phyloP scores from a whole-genome alignment of 2,329 filamentous ascomycete species.

The Aspergillus sp. region DNA sequence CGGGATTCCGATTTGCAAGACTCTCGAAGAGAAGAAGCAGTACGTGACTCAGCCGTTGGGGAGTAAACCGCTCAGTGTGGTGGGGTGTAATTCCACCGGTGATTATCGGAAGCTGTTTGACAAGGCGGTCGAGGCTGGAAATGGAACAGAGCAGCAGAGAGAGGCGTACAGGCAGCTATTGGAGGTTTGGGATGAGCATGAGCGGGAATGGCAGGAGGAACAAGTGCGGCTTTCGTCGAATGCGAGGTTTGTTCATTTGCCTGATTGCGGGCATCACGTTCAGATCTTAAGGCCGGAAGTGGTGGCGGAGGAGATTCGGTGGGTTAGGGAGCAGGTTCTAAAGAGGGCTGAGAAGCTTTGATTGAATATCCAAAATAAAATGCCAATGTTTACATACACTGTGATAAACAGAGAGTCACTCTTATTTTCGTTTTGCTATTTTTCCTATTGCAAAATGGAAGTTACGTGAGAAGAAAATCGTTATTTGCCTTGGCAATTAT shows the following conservation, averaged over 20 bases:
- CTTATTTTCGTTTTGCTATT: too few relatives aligned
- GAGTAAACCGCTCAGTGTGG: constrained; percentile 28
- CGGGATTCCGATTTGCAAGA: constrained; percentile 19
- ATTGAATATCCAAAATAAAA: too few relatives aligned
- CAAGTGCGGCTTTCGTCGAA: constrained; percentile 29
- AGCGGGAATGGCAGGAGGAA: constrained; percentile 24
- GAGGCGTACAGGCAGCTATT: constrained; percentile 23
- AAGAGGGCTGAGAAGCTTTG: background rate
- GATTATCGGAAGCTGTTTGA: constrained; percentile 32
- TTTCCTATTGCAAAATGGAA: too few relatives aligned
- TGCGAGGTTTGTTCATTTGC: constrained; percentile 23
- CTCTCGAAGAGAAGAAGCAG: constrained; percentile 27
- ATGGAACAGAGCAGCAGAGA: constrained; percentile 28
- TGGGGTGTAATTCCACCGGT: constrained; percentile 26
- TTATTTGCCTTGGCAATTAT: too few relatives aligned
- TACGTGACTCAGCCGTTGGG: constrained; percentile 22
- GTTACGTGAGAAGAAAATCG: too few relatives aligned
- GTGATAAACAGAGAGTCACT: too few relatives aligned
- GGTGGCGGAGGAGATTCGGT: constrained; percentile 30
- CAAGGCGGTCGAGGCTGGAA: constrained; percentile 24
- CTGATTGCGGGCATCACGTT: constrained; percentile 35
- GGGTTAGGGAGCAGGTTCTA: constrained; percentile 21
- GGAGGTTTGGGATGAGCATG: constrained; percentile 23
- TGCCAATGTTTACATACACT: too few relatives aligned
- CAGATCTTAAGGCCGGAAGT: constrained; percentile 32